Evolutionary conservation across 768 basidiomycete genomes (phyloP).

Genomic region (Podaxis rugospora): DNA sequence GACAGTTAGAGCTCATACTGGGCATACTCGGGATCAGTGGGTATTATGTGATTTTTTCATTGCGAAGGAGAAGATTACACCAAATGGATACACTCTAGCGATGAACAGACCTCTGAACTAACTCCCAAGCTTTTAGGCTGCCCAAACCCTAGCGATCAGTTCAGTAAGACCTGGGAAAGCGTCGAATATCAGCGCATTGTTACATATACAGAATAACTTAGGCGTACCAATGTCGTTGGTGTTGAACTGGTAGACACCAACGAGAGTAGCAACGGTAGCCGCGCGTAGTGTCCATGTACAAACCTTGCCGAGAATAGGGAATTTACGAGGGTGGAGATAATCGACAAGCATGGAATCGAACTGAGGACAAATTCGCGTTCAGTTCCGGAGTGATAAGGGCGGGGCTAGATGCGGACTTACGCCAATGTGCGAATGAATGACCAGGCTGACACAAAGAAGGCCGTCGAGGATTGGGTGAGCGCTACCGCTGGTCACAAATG

Average conservation of each 20-base stretch:
- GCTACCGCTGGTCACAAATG: slow-evolving; percentile 73
- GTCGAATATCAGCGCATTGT: neutral
- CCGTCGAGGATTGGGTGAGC: slow-evolving; percentile 88
- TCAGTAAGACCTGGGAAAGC: slow-evolving; percentile 70
- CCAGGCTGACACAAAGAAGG: slow-evolving; percentile 77
- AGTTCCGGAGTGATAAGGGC: neutral
- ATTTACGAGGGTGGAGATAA: slow-evolving; percentile 93
- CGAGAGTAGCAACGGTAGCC: slow-evolving; percentile 74
- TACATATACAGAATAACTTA: neutral
- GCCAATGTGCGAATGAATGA: slow-evolving; percentile 96
- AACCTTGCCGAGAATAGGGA: slow-evolving; percentile 71
- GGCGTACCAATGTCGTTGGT: slow-evolving; percentile 96
- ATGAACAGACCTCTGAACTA: neutral
- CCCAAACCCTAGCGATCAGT: slow-evolving; percentile 79
- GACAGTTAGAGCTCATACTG: too few relatives aligned
- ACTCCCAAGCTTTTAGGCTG: slow-evolving; percentile 43
- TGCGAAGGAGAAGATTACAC: too few relatives aligned
- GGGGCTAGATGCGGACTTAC: slow-evolving; percentile 39
- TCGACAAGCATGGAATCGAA: slow-evolving; percentile 78
- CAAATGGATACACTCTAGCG: neutral
- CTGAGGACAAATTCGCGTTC: slow-evolving; percentile 27
- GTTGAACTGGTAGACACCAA: slow-evolving; percentile 97
- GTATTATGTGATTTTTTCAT: too few relatives aligned
- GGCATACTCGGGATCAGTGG: too few relatives aligned
- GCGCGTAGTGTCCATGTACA: slow-evolving; percentile 73